Percentiles rank a stretch among this genome's conserved stretches.
Evolutionary conservation across 2,329 filamentous ascomycete genomes (phyloP).

Genomic region (Volutella citrinella): DNA sequence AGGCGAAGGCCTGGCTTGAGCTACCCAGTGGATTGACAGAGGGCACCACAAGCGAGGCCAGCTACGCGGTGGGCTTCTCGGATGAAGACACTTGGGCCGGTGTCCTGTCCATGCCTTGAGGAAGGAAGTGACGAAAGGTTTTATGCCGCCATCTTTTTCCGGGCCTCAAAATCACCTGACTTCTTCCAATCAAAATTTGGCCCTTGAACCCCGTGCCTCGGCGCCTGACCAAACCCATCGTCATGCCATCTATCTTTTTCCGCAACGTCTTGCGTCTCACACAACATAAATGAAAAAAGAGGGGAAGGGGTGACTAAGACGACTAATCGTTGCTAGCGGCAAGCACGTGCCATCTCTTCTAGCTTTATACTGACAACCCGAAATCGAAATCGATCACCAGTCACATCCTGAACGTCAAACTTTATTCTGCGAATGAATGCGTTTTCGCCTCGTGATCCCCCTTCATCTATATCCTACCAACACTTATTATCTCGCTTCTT

Average conservation of each 20-base stretch:
- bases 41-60: too few species aligned
- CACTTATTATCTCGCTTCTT: slow-evolving; percentile 5
- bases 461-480: slow-evolving; percentile 4
- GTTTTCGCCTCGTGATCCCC: slow-evolving; percentile 2
- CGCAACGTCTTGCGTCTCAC: slow-evolving; percentile 2
- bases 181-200: slow-evolving; percentile 2
- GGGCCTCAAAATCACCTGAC: slow-evolving; percentile 5
- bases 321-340: slow-evolving; percentile 1
- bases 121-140: too few species aligned
- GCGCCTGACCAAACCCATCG: slow-evolving; percentile 4
- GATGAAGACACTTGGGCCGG: too few species aligned
- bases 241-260: slow-evolving; percentile 4
- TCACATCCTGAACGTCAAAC: slow-evolving; percentile 2
- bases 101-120: too few species aligned
- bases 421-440: slow-evolving; percentile 3
- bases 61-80: too few species aligned
- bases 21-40: too few species aligned
- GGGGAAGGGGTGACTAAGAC: too few species aligned
- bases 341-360: slow-evolving; percentile 4
- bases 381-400: slow-evolving; percentile 4
- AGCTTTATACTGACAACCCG: slow-evolving; percentile 2
- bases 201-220: slow-evolving; percentile 3
- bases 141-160: slow-evolving; percentile 5
- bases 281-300: slow-evolving; percentile 1
- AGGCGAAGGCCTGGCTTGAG: too few species aligned